These are phyloP conservation scores for Nevesoporus exiguus DNA, from an alignment of 768 basidiomycete species.

Conservation along the genomic window DNA sequence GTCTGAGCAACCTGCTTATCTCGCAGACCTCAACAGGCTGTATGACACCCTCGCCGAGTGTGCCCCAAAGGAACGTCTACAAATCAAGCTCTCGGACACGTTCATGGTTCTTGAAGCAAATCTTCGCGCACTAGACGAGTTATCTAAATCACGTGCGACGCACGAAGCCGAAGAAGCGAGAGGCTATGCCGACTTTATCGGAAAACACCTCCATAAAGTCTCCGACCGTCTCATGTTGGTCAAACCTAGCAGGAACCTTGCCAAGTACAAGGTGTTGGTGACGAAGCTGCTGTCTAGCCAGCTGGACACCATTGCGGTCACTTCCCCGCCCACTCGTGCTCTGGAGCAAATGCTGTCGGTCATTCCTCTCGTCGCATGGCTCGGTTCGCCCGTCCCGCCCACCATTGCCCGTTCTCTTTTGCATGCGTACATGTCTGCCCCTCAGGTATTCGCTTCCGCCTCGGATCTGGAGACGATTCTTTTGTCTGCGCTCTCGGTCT, in stretches of 20 bases:
- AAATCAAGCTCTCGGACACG: slow-evolving; percentile 37
- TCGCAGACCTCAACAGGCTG: slow-evolving; percentile 55
- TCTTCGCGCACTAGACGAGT: slow-evolving; percentile 30
- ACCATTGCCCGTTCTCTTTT: slow-evolving; percentile 40
- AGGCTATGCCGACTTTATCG: slow-evolving; percentile 28
- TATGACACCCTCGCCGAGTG: slow-evolving; percentile 40
- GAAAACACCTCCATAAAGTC: slow-evolving; percentile 8
- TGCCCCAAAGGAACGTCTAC: slow-evolving; percentile 34
- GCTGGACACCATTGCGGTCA: slow-evolving; percentile 9
- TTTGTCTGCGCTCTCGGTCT: slow-evolving; percentile 35
- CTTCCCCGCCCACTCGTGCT: not conserved
- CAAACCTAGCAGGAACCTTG: slow-evolving; percentile 14
- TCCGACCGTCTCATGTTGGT: slow-evolving; percentile 7
- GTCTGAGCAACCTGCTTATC: slow-evolving; percentile 33
- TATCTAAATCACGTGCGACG: not conserved
- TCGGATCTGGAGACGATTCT: slow-evolving; percentile 47
- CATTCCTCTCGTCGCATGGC: slow-evolving; percentile 31
- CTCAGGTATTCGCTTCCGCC: slow-evolving; percentile 27
- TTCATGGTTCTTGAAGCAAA: slow-evolving; percentile 45
- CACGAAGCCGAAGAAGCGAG: slow-evolving; percentile 8
- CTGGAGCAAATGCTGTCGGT: slow-evolving; percentile 10
- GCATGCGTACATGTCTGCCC: slow-evolving; percentile 44
- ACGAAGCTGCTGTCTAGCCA: slow-evolving; percentile 20
- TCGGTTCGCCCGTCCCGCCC: slow-evolving; percentile 33
- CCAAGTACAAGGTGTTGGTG: slow-evolving; percentile 13